Base-by-base conservation (phyloP, 2,329 filamentous ascomycete genomes). In the Sporothrix globosa region DNA sequence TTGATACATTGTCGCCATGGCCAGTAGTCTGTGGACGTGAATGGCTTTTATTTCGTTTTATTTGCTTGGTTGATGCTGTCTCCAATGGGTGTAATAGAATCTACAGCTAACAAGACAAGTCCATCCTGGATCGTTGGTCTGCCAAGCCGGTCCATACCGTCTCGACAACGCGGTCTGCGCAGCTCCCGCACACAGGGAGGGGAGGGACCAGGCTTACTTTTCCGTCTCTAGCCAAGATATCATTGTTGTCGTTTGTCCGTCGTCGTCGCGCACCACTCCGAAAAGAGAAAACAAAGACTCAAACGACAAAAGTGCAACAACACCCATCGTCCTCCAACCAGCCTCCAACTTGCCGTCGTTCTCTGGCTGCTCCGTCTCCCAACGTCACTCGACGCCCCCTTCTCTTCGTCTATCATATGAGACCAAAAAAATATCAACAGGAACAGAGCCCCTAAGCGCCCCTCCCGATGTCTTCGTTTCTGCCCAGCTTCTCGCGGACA, bases 41-140 rank as follows among this genome's bases (percentile, higher is more conserved):
- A 14, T 41, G n/a, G n/a, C n/a, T n/a, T n/a, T 48, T 65, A 21
- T 14, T 50, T 65, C 17, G 30, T 21, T 52, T 66, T 34, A 39
- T 66, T 66, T 66, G 46, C 63, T 53, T 52, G 46, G 63, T 66
- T 66, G 67, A 34, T 50, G 41, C 67, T 68, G 52, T 39, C 41
- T 60, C 67, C 67, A 68, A 68, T 53, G 67, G 52, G 53, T 68
- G 67, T 68, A 63, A 68, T 58, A 68, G 67, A 68, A 56, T 68
- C 67, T 68, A 68, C 53, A 68, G 53, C 67, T 58, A 34, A 68
- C 39, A 17, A 46, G 67, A 48, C 67, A 60, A 48, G 10, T 24
- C 41, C 11, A 50, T 21, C 65, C 50, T 54, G 65, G 19, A 27
- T 14, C 21, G 50, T 44, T 17, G 24, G 19, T 41, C 10, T 39